Evolutionary conservation across 371 early-diverging fungal genomes (phyloP).

Genomic region (Umbelopsis sp.): DNA sequence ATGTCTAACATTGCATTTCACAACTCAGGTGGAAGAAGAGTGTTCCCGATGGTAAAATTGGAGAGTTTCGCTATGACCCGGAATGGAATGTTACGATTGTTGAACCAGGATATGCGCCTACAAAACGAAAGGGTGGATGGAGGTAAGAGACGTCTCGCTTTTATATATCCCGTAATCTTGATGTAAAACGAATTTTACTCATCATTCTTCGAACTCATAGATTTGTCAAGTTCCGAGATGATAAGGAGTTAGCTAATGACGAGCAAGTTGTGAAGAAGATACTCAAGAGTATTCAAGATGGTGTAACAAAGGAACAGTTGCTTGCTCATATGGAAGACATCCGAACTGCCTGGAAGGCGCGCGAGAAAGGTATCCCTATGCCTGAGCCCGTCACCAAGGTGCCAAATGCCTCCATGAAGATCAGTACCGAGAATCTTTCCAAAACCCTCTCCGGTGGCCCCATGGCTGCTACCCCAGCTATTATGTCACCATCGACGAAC

Average conservation of each 20-base stretch:
- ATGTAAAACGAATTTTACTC: neutral
- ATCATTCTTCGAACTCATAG: slow-evolving; percentile 28
- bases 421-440: neutral
- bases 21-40: slow-evolving; percentile 61
- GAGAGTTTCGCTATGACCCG: slow-evolving; percentile 64
- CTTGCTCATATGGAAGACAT: slow-evolving; percentile 52
- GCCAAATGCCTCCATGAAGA: neutral
- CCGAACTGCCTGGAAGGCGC: slow-evolving; percentile 66
- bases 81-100: slow-evolving; percentile 61
- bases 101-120: slow-evolving; percentile 65
- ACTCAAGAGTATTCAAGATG: slow-evolving; percentile 54
- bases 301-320: slow-evolving; percentile 56
- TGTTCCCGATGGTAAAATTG: slow-evolving; percentile 68
- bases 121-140: slow-evolving; percentile 65
- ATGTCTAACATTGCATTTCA: neutral
- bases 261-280: slow-evolving; percentile 59
- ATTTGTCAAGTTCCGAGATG: slow-evolving; percentile 70
- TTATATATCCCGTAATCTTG: neutral
- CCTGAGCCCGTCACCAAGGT: slow-evolving; percentile 23
- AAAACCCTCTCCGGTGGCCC: neutral
- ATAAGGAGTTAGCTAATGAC: slow-evolving; percentile 74
- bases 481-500: slow-evolving; percentile 8
- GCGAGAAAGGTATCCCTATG: slow-evolving; percentile 52
- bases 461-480: slow-evolving; percentile 2
- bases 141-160: slow-evolving; percentile 32